phyloP scores from a whole-genome alignment of 306 rosid species.

The Rubus idaeus region DNA sequence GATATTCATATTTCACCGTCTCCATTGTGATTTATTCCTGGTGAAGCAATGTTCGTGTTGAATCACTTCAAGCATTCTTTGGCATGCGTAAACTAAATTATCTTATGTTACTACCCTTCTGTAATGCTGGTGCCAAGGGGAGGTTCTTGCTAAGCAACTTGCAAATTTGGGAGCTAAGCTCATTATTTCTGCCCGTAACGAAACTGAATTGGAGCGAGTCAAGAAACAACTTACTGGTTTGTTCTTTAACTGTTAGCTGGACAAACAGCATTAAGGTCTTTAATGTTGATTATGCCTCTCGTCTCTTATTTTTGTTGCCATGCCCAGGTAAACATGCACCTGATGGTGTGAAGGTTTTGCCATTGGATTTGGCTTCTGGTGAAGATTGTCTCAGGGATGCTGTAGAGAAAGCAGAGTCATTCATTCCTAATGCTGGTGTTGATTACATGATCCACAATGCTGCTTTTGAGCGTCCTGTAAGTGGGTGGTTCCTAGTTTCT shows the following conservation, averaged over 20 bases:
- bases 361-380: conserved; percentile 74
- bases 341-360: conserved; percentile 65
- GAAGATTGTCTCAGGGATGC: conserved; percentile 69
- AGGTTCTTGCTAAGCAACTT: conserved; percentile 83
- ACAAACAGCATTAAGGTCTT: conserved; percentile 5
- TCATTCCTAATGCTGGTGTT: conserved; percentile 70
- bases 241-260: conserved; percentile 18
- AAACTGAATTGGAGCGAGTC: conserved; percentile 76
- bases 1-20: not conserved
- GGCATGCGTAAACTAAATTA: not conserved
- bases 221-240: conserved; percentile 70
- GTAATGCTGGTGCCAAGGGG: conserved; percentile 50
- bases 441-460: conserved; percentile 96
- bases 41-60: not conserved
- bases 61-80: not conserved
- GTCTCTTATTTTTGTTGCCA: conserved; percentile 24
- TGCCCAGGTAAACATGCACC: conserved; percentile 80
- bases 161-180: conserved; percentile 89
- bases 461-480: conserved; percentile 93
- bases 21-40: not conserved
- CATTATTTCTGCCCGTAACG: conserved; percentile 84
- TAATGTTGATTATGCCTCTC: not conserved
- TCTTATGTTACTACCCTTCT: conserved; percentile 3
- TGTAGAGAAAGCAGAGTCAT: conserved; percentile 71
- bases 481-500: conserved; percentile 38